These are phyloP conservation scores for Lactarius sanguifluus DNA, from an alignment of 768 basidiomycete species.

Conservation along the genomic window DNA sequence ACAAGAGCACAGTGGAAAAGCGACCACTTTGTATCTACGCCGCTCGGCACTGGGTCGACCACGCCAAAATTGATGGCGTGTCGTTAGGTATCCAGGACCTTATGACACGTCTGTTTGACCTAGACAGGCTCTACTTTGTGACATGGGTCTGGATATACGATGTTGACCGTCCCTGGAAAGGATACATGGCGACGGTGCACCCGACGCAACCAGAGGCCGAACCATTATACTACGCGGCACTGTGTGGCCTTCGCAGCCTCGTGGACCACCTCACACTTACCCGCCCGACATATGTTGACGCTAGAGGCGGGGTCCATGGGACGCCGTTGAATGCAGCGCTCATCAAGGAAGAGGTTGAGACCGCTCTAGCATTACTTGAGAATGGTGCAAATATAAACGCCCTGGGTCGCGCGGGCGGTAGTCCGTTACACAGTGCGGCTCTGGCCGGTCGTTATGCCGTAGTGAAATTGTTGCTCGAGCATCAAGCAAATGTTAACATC, in stretches of 20 bases:
- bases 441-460: neutral
- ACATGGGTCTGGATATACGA: constrained; percentile 5
- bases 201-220: constrained; percentile 1
- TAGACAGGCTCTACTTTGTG: neutral
- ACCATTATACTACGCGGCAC: constrained; percentile 10
- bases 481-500: neutral
- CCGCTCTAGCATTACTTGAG: neutral
- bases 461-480: neutral
- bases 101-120: neutral
- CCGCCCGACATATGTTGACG: neutral
- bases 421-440: neutral
- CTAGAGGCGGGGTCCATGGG: neutral
- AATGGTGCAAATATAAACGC: neutral
- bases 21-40: neutral
- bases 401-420: neutral
- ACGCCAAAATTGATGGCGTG: neutral
- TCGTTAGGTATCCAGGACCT: neutral
- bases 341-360: neutral
- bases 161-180: neutral
- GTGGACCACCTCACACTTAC: neutral
- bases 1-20: neutral
- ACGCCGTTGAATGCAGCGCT: neutral
- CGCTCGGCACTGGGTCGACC: neutral
- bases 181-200: neutral
- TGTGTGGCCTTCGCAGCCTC: constrained; percentile 4